Evolutionary conservation across 176 grass and related monocot genomes (phyloP).

Genomic region (Hordeum vulgare): DNA sequence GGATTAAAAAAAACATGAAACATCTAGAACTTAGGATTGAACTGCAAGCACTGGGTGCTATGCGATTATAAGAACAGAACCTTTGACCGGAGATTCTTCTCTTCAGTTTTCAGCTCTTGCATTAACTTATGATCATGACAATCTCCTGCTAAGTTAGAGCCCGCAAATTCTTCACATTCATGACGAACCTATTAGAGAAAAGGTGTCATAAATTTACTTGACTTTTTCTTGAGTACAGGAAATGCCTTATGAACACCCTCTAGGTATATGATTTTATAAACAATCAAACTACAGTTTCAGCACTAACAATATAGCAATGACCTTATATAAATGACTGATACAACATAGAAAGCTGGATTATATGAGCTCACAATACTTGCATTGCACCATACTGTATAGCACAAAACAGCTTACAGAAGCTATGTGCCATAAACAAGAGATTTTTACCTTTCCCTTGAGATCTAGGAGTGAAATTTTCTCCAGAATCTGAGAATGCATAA

Average conservation of each 20-base stretch:
- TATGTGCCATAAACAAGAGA: conserved; percentile 1
- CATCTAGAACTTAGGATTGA: not conserved
- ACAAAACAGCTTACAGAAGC: not conserved
- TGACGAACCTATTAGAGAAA: conserved; percentile 50
- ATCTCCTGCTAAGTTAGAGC: conserved; percentile 38
- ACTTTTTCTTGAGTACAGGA: not conserved
- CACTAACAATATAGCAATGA: not conserved
- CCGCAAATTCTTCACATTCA: conserved; percentile 67
- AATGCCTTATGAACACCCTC: not conserved
- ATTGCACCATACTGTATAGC: not conserved
- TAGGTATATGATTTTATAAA: not conserved
- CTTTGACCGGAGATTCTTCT: conserved; percentile 54
- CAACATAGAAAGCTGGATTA: not conserved
- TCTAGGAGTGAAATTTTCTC: conserved; percentile 65
- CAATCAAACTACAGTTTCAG: not conserved
- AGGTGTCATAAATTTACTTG: not conserved
- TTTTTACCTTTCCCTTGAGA: conserved; percentile 68
- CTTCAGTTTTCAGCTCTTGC: conserved; percentile 51
- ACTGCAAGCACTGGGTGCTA: conserved; percentile 1
- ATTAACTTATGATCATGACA: conserved; percentile 37
- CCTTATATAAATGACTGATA: not conserved
- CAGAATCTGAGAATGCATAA: conserved; percentile 63
- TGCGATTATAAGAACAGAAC: conserved; percentile 26
- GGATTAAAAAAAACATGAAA: not conserved
- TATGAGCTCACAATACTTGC: conserved; percentile 1